Percentiles rank a stretch among this genome's conserved stretches.
Conservation (phyloP, 768 basidiomycete genomes). For the Tylopilus sp. region DNA sequence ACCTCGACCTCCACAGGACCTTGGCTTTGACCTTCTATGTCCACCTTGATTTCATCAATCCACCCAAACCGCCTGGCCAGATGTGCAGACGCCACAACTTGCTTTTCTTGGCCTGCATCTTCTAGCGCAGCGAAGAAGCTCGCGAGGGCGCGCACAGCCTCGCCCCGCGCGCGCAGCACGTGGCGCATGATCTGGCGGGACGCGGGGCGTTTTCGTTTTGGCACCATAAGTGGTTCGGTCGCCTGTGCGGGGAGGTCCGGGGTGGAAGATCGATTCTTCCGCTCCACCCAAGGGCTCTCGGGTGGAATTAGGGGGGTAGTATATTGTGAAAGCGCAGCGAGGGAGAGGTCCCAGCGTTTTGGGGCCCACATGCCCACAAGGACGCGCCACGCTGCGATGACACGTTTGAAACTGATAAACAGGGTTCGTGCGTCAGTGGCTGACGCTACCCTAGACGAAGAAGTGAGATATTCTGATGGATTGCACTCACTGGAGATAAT, state of each 20-base stretch:
- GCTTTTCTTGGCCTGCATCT: constrained; percentile 42
- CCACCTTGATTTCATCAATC: constrained; percentile 31
- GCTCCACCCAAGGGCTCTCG: constrained; percentile 69
- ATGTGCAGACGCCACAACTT: constrained; percentile 47
- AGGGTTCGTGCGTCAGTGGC: constrained; percentile 20
- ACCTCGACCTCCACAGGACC: constrained; percentile 23
- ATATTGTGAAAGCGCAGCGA: constrained; percentile 70
- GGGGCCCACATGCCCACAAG: constrained; percentile 94
- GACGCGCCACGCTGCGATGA: constrained; percentile 94
- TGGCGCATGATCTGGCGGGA: constrained; percentile 85
- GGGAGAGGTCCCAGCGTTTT: constrained; percentile 74
- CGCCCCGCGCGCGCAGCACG: constrained; percentile 80
- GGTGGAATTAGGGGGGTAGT: constrained; percentile 63
- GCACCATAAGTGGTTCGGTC: constrained; percentile 36
- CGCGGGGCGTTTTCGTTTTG: constrained; percentile 50
- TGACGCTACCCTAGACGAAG: constrained; percentile 11
- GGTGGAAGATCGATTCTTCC: constrained; percentile 37
- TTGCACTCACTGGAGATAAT: constrained; percentile 70
- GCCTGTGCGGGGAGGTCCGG: constrained; percentile 21
- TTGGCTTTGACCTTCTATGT: constrained; percentile 18
- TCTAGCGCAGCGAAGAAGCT: constrained; percentile 67
- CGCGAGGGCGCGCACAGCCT: constrained; percentile 75
- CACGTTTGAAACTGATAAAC: constrained; percentile 66
- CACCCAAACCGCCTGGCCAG: constrained; percentile 43
- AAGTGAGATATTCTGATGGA: not conserved